phyloP scores from a whole-genome alignment of 768 basidiomycete species.

The Kondoa malvinella region DNA sequence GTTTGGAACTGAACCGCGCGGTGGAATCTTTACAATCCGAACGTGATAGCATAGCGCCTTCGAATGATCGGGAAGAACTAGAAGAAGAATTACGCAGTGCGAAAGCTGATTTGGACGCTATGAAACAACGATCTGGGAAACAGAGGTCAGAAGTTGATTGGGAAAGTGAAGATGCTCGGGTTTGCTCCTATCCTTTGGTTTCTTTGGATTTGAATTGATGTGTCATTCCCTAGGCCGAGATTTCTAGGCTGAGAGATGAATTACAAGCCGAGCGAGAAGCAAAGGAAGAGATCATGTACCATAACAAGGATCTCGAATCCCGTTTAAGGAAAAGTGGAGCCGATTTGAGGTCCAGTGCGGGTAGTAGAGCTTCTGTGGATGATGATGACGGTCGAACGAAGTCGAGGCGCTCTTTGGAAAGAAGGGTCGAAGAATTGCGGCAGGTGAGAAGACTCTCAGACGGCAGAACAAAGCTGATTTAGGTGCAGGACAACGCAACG shows the following conservation, averaged over 20 bases:
- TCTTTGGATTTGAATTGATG: not conserved
- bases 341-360: slow-evolving; percentile 7
- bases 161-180: slow-evolving; percentile 21
- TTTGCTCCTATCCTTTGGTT: not conserved
- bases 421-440: slow-evolving; percentile 19
- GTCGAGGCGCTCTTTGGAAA: slow-evolving; percentile 6
- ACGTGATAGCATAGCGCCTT: slow-evolving; percentile 4
- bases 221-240: slow-evolving; percentile 36
- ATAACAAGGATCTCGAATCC: slow-evolving; percentile 18
- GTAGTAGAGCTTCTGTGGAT: slow-evolving; percentile 12
- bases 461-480: not conserved
- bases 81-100: slow-evolving; percentile 6
- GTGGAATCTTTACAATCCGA: slow-evolving; percentile 21
- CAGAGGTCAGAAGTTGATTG: slow-evolving; percentile 8
- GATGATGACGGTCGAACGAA: slow-evolving; percentile 10
- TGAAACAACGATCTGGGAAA: slow-evolving; percentile 24
- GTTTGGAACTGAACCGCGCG: slow-evolving; percentile 22
- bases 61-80: slow-evolving; percentile 3
- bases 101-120: slow-evolving; percentile 11
- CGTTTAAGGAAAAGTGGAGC: slow-evolving; percentile 23
- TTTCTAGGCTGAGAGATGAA: slow-evolving; percentile 51
- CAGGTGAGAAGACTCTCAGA: slow-evolving; percentile 14
- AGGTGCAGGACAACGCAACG: slow-evolving; percentile 21
- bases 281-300: slow-evolving; percentile 40
- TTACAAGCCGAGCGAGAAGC: slow-evolving; percentile 45